phyloP scores from a whole-genome alignment of 1,284 basidiomycete genomes.

The Peniophora sp. region DNA sequence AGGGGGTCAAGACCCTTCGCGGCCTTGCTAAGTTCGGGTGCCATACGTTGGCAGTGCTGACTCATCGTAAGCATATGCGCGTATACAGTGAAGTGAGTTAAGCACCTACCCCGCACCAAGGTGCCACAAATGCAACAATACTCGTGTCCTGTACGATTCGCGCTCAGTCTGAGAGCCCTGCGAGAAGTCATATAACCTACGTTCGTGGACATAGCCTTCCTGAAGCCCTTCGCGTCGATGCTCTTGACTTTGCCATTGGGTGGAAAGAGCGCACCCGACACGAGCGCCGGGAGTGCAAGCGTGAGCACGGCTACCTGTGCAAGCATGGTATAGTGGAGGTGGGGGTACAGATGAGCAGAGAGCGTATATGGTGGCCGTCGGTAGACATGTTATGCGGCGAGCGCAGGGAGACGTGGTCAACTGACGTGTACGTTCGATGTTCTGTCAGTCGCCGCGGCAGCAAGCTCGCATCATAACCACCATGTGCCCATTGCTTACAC shows the following conservation, averaged over 20 bases:
- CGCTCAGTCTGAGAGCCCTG: background rate
- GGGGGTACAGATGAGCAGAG: background rate
- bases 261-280: constrained; percentile 70
- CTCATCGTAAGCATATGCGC: background rate
- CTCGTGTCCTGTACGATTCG: constrained; percentile 47
- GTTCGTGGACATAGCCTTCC: constrained; percentile 67
- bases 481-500: no score
- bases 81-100: background rate
- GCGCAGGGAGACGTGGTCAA: background rate
- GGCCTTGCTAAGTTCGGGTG: constrained; percentile 80
- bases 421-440: background rate
- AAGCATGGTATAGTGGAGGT: background rate
- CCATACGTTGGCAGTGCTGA: constrained; percentile 85
- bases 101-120: constrained; percentile 76
- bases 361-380: background rate
- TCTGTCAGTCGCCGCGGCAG: background rate
- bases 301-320: constrained; percentile 14
- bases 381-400: background rate
- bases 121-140: constrained; percentile 83
- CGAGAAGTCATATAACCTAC: constrained; percentile 34
- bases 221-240: constrained; percentile 69
- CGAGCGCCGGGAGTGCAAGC: constrained; percentile 36
- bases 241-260: constrained; percentile 65
- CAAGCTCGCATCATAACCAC: background rate
- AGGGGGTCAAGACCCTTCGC: constrained; percentile 76